Evolutionary conservation across 2,329 filamentous ascomycete genomes (phyloP), one percentile per base, ranked within the genome.

Genomic region (Botrytis deweyae): DNA sequence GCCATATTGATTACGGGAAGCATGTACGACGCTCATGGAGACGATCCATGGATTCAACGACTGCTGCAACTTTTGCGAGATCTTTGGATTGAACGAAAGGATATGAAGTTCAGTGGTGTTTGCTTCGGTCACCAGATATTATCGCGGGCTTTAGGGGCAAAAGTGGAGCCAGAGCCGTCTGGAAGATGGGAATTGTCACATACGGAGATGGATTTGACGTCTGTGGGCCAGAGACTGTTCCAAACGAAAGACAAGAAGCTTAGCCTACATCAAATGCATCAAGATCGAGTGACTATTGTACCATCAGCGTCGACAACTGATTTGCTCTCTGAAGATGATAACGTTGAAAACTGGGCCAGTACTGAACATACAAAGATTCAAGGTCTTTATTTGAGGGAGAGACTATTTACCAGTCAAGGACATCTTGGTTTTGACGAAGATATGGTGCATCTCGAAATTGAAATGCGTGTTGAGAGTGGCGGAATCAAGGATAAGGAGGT

Each of bases 121-220:
- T 97, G 94, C 82, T 97, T 95, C 81, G 94, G 94, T 8, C 94
- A 97, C 81, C 93, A 97, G 84, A 95, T 97, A 78, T 84, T 96
- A 63, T 93, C 88, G 1, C 87, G 93, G 70, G 92, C 93, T 1
- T 81, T 95, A 77, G 92, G 90, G 4, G 87, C 84, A 38, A 87
- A 88, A 78, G 92, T 97, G 4, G 90, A 86, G 58, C 84, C 89
- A 72, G 93, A 89, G 80, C 86, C 89, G 29, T 82, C 84, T 25
- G 93, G 93, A 3, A 83, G 87, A 46, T 97, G 94, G 94, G 94
- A 97, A 83, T 84, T 93, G n/a, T 89, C 91, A 66, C 93, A 96
- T 5, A 88, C 88, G 38, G 87, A 90, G 44, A 86, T 96, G 65
- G 82, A 89, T 74, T 84, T 96, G 80, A 93, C 90, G 5, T 84